Evolutionary conservation across 2,329 filamentous ascomycete genomes (phyloP).

Genomic region (Ophiocordyceps camponoti-saundersi): DNA sequence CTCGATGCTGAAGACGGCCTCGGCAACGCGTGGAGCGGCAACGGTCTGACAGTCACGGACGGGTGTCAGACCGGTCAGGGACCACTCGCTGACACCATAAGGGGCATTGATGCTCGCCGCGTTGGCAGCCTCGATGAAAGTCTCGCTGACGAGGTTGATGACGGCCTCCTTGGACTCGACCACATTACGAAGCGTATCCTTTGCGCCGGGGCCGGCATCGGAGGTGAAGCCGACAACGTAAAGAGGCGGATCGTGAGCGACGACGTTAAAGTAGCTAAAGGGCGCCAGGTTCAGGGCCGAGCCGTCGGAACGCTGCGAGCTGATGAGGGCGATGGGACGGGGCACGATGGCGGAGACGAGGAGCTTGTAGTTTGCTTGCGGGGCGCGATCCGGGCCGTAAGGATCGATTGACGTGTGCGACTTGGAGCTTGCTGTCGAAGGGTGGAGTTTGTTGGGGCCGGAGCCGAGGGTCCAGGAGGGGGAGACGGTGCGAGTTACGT

Average conservation of each 20-base stretch:
- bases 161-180: slow-evolving; percentile 41
- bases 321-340: slow-evolving; percentile 56
- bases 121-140: slow-evolving; percentile 78
- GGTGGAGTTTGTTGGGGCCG: slow-evolving; percentile 39
- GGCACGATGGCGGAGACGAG: slow-evolving; percentile 72
- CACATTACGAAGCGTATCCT: slow-evolving; percentile 59
- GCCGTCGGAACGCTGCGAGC: slow-evolving; percentile 41
- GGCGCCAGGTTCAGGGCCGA: slow-evolving; percentile 58
- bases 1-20: slow-evolving; percentile 73
- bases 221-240: slow-evolving; percentile 45
- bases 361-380: slow-evolving; percentile 74
- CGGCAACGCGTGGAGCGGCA: slow-evolving; percentile 54
- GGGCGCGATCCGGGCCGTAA: slow-evolving; percentile 49
- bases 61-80: slow-evolving; percentile 57
- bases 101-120: slow-evolving; percentile 64
- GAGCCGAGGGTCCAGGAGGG: slow-evolving; percentile 49
- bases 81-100: slow-evolving; percentile 64
- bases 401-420: slow-evolving; percentile 67
- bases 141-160: slow-evolving; percentile 77
- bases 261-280: slow-evolving; percentile 71
- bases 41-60: slow-evolving; percentile 47
- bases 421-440: neutral
- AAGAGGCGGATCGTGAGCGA: slow-evolving; percentile 74
- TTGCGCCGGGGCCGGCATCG: slow-evolving; percentile 29
- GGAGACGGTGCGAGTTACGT: slow-evolving; percentile 44